phyloP scores from a whole-genome alignment of 495 filamentous ascomycete species.

The Aspergillus leporis region DNA sequence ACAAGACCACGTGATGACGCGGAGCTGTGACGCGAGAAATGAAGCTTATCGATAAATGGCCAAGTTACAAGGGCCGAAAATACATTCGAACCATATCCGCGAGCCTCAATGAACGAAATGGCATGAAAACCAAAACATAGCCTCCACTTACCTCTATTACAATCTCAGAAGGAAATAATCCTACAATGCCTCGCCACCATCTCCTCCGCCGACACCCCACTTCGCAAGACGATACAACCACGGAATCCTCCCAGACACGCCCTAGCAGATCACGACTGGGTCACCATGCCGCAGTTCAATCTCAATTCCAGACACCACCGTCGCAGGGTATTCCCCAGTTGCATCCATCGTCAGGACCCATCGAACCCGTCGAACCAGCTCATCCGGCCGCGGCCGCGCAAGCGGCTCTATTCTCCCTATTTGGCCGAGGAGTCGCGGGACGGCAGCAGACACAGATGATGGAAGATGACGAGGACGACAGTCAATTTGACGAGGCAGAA shows the following conservation, averaged over 20 bases:
- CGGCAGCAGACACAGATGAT: slow-evolving; percentile 22
- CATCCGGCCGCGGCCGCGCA: slow-evolving; percentile 26
- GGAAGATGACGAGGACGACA: slow-evolving; percentile 20
- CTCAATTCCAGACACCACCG: slow-evolving; percentile 43
- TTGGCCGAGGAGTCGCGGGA: slow-evolving; percentile 31
- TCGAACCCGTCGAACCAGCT: slow-evolving; percentile 23
- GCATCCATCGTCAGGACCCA: slow-evolving; percentile 35
- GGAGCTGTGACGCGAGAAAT: neutral
- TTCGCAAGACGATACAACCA: neutral
- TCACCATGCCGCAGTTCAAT: slow-evolving; percentile 13
- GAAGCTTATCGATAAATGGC: slow-evolving; percentile 2
- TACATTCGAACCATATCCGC: neutral
- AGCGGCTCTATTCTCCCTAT: slow-evolving; percentile 34
- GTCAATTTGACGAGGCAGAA: slow-evolving; percentile 18
- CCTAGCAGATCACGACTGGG: slow-evolving; percentile 12
- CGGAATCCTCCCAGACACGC: slow-evolving; percentile 16
- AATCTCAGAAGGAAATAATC: neutral
- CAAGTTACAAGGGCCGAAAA: slow-evolving; percentile 3
- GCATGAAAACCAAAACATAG: slow-evolving; percentile 1
- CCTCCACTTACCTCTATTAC: neutral
- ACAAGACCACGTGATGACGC: slow-evolving; percentile 6
- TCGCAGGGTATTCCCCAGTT: slow-evolving; percentile 33
- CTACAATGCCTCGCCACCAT: slow-evolving; percentile 29
- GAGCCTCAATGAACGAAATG: neutral
- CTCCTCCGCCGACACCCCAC: slow-evolving; percentile 23